Evolutionary conservation across 129 eudicot genomes (phyloP), one percentile per base, ranked within the genome.

Genomic region (Flaveria linearis): DNA sequence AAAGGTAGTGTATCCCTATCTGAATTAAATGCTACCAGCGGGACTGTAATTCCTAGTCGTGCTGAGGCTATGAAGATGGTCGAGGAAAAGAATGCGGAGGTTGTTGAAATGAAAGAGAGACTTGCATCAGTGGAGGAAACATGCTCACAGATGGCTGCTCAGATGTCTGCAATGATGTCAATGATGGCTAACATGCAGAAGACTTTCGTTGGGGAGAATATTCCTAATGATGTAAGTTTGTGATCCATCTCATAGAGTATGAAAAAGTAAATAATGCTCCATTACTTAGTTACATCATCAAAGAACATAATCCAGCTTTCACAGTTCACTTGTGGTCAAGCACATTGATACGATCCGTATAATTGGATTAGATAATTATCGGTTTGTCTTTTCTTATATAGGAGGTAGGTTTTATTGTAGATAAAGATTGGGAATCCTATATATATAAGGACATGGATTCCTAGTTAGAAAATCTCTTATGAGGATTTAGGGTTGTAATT

Each of bases 141-240:
- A 16, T 87, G 91, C 65, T 77, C 88, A 60, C 84, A 76, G 62
- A 87, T 87, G 91, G 91, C 88, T 6, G 43, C 88, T 26, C 91
- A 84, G 75, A 87, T 84, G 91, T 79, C 91, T 42, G 66, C 78
- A 8, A 84, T 87, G 91, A 56, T 84, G 79, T 70, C 76, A 28
- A 78, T 87, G 86, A 87, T 87, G 80, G 73, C 88, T 36, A 71
- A 78, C 73, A 71, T 81, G 83, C 84, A 78, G 23, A 81, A 76
- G 43, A 7, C 7, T 14, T 25, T 58, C 9, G 53, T 64, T 28
- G 71, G 28, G 62, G 74, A 69, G 49, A 55, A 64, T 69, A n/a
- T 8, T 41, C 22, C 80, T 53, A 56, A 79, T 75, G 18, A 11
- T 23, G 88, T 84, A 80, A 81, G 84, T 74, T 65, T 64, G 66